Base-by-base conservation (phyloP, 306 rosid species). In the Ochetophila trinervis region DNA sequence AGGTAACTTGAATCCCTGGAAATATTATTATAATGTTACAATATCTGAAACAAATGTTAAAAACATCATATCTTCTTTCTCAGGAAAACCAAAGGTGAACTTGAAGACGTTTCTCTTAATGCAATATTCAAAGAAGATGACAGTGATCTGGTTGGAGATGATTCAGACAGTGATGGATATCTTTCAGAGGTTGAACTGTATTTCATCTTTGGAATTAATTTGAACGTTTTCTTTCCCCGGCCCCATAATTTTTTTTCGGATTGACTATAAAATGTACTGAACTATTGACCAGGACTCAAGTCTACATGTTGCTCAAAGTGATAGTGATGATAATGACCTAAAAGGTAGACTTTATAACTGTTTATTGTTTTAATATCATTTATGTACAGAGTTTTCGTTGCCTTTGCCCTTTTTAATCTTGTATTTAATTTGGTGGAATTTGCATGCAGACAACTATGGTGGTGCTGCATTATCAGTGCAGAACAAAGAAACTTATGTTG, bases 161-260 rank as follows among this genome's bases (percentile, higher is more conserved):
- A 86, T 79, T 87, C 94, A 0, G 94, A 81, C 36, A 87, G 94
- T 52, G 99, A 90, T 75, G 97, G 86, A 56, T 93, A 77, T 83
- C 86, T 93, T 75, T 82, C 97, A 22, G 97, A 89, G 96, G 98
- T 93, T 55, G 19, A 68, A 44, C 34, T 37, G n/a, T 61, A 66
- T 61, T 71, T 65, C 63, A 64, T 40, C 40, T 45, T 3, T 44
- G 60, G 34, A 32, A 66, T 49, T 27, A 48, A 65, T 44, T 24
- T 66, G 30, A 53, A 56, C 12, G 52, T 67, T 54, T 32, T 16
- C 36, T 71, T 67, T 23, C 63, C 57, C 37, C 53, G 63, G 23
- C 54, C 1, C 42, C 19, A 5, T 76, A 53, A 14, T 23, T 45
- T 32, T 56, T 72, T 61, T 48, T n/a, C 66, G 57, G 53, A 53